Base-by-base conservation (phyloP, 176 grass and related monocot genomes). In the Avena eriantha region DNA sequence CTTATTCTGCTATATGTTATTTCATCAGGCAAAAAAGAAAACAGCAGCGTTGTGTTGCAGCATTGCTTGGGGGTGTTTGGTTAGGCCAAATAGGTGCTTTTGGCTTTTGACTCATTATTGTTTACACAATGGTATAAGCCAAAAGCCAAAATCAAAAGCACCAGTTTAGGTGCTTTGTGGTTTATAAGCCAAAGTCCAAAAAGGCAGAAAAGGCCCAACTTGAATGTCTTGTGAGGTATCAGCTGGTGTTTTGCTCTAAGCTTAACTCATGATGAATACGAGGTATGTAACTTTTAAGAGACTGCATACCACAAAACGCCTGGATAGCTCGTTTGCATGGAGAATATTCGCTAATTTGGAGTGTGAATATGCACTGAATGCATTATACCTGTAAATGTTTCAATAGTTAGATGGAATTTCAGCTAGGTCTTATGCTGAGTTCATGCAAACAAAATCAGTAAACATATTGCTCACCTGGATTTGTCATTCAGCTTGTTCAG, bases 261-360 rank as follows among this genome's bases (percentile, higher is more conserved):
- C 11, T 48, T 15, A 63, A n/a, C 11, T 35, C 56, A 49, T 55
- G 29, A 43, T 85, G 21, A 78, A 26, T 63, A 43, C 5, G 15
- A 85, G 8, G 64, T 10, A 55, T 4, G 7, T 7, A 43, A 54
- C 21, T 0, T 2, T 5, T 23, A 73, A 60, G 21, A 80, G 41
- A 79, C 23, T 31, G 2, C 60, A 29, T 3, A 98, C 94, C 90
- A 93, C 79, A 76, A 98, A 80, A 82, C 45, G 81, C 75, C 75
- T 87, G 31, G 94, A 84, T 48, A 99, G 80, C 76, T 94, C 97
- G 76, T 94, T 98, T 69, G 94, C 87, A 48, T 99, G 97, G 33
- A 96, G 90, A 83, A 94, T 93, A 78, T 96, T 98, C 26, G 94
- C 96, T 53, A 96, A 73, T 88, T 98, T 98, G 10, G 93, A 98